These are phyloP conservation scores for Luffa aegyptiaca DNA, from an alignment of 306 rosid genomes.

Conservation along the genomic window DNA sequence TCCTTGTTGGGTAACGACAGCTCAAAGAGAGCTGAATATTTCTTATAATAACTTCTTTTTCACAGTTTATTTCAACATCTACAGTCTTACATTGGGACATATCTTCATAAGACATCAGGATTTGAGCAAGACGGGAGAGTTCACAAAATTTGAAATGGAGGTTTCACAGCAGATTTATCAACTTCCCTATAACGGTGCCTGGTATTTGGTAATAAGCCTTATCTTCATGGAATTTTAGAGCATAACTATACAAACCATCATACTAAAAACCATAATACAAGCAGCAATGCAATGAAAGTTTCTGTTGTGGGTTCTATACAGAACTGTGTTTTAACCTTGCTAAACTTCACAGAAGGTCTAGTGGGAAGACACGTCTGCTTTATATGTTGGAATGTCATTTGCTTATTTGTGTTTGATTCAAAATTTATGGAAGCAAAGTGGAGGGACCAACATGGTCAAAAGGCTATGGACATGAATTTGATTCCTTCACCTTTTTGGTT, in stretches of 20 bases:
- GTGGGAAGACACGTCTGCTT: not conserved
- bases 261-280: not conserved
- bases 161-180: not conserved
- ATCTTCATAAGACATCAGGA: not conserved
- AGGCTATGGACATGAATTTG: constrained; percentile 18
- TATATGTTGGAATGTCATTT: not conserved
- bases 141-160: not conserved
- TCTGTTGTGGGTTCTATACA: not conserved
- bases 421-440: not conserved
- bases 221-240: not conserved
- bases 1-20: not conserved
- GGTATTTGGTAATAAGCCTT: not conserved
- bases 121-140: not conserved
- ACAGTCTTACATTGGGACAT: not conserved
- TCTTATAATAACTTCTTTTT: not conserved
- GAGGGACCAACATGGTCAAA: constrained; percentile 25
- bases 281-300: not conserved
- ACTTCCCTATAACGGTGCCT: not conserved
- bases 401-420: not conserved
- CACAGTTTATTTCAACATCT: not conserved
- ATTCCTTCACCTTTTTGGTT: not conserved
- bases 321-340: not conserved
- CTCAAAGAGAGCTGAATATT: not conserved
- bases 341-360: not conserved
- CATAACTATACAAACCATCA: not conserved